Percentiles rank a stretch among this genome's conserved stretches.
phyloP scores from a whole-genome alignment of 108 stramenopile species.

The Conticribra guillardii region DNA sequence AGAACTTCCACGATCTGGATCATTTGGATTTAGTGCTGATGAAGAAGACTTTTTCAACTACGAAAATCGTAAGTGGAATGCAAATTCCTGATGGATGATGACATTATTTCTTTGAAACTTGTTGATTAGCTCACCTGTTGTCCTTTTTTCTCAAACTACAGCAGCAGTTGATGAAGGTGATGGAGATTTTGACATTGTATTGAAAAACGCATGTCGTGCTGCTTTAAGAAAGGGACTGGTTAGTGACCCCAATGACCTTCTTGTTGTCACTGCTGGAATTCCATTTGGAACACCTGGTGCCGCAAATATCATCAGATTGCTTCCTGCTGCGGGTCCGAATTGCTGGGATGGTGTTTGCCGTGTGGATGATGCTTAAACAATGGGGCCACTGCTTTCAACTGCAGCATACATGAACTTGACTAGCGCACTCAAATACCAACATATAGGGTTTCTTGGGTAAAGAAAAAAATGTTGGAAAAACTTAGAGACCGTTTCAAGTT shows the following conservation, averaged over 20 bases:
- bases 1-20: slow-evolving; percentile 51
- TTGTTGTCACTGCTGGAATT: slow-evolving; percentile 85
- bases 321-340: slow-evolving; percentile 91
- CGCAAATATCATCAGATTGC: slow-evolving; percentile 89
- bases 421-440: no score
- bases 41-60: slow-evolving; percentile 72
- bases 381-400: neutral
- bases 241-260: slow-evolving; percentile 62
- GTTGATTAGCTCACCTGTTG: no score
- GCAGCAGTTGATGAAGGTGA: slow-evolving; percentile 40
- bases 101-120: no score
- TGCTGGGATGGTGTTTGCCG: slow-evolving; percentile 82
- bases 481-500: no score
- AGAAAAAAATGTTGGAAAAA: no score
- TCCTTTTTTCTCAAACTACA: neutral
- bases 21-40: slow-evolving; percentile 70
- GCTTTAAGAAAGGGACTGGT: slow-evolving; percentile 76
- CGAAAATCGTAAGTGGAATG: slow-evolving; percentile 38
- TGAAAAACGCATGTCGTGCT: slow-evolving; percentile 60
- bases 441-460: no score
- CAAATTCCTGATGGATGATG: no score
- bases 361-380: slow-evolving; percentile 9
- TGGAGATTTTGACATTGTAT: slow-evolving; percentile 56
- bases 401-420: no score
- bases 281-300: slow-evolving; percentile 88